Conservation (phyloP, 345 rosid species). For the Psidium friedrichsthalianum region DNA sequence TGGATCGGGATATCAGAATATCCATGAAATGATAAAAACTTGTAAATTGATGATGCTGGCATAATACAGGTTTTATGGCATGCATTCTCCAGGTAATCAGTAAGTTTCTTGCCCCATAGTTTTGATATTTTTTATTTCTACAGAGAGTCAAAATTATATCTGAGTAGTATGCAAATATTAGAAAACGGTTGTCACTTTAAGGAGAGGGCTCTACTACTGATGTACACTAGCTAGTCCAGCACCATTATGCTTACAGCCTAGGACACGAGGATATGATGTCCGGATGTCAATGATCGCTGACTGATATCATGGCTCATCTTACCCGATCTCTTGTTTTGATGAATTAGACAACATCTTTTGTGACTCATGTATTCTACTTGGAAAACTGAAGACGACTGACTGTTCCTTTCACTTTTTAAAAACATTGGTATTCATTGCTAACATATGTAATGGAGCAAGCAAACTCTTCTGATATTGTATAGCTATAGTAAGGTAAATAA, state of each 20-base stretch:
- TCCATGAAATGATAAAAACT: not conserved
- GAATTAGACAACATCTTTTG: not conserved
- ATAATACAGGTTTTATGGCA: slow-evolving; percentile 79
- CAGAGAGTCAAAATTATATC: not conserved
- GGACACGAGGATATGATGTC: not conserved
- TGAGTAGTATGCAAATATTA: not conserved
- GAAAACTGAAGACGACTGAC: not conserved
- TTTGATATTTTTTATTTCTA: not conserved
- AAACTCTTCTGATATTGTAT: not conserved
- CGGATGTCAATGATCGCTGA: not conserved
- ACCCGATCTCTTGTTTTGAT: not conserved
- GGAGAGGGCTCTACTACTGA: not conserved
- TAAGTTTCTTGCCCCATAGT: slow-evolving; percentile 18
- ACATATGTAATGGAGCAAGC: not conserved
- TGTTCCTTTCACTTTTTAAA: not conserved
- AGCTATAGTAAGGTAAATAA: not conserved
- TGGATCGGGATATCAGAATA: not conserved
- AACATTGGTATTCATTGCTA: not conserved
- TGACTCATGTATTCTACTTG: not conserved
- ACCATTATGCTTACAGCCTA: not conserved
- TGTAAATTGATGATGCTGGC: slow-evolving; percentile 2
- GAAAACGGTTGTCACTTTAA: not conserved
- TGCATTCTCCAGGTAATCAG: slow-evolving; percentile 69
- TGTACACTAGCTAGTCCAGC: not conserved
- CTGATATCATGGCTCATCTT: not conserved